A percentile compares a stretch with the other conserved stretches of the same genome.
phyloP scores from a whole-genome alignment of 1,139 yeast species.

The Scheffersomyces titani region DNA sequence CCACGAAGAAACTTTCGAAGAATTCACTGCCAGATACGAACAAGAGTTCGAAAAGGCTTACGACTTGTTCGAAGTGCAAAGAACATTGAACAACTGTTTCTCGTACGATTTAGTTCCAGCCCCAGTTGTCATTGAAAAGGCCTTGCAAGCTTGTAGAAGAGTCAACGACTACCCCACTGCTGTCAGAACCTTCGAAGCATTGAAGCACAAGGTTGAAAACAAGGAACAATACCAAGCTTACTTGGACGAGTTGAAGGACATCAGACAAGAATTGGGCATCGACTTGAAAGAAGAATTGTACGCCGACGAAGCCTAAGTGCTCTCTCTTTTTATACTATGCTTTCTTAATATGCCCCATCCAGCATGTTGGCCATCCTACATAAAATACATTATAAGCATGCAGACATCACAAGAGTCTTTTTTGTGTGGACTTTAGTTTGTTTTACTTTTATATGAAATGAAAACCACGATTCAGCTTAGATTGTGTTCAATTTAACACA shows the following conservation, averaged over 20 bases:
- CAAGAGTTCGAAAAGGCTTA: constrained; percentile 97
- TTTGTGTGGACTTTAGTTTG: neutral
- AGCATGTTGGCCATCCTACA: neutral
- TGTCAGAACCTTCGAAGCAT: constrained; percentile 93
- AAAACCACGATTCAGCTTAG: neutral
- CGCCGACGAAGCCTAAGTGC: constrained; percentile 20
- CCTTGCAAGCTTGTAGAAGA: constrained; percentile 97
- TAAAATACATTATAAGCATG: neutral
- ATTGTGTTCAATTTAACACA: neutral
- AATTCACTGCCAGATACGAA: constrained; percentile 90
- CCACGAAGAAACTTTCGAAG: constrained; percentile 91
- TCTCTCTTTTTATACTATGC: neutral
- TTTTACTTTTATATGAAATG: neutral
- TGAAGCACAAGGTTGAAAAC: constrained; percentile 94
- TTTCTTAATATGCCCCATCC: neutral
- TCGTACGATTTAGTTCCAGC: constrained; percentile 98
- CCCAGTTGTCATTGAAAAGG: constrained; percentile 93
- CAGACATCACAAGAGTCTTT: neutral
- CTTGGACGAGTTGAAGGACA: constrained; percentile 89
- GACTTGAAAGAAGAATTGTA: constrained; percentile 91
- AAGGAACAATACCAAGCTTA: constrained; percentile 92
- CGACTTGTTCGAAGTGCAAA: constrained; percentile 95
- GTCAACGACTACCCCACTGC: constrained; percentile 99
- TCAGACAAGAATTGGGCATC: constrained; percentile 90
- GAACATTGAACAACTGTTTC: constrained; percentile 88